These are phyloP conservation scores for Lepidium campestre DNA, from an alignment of 441 rosid genomes.

Conservation along the genomic window DNA sequence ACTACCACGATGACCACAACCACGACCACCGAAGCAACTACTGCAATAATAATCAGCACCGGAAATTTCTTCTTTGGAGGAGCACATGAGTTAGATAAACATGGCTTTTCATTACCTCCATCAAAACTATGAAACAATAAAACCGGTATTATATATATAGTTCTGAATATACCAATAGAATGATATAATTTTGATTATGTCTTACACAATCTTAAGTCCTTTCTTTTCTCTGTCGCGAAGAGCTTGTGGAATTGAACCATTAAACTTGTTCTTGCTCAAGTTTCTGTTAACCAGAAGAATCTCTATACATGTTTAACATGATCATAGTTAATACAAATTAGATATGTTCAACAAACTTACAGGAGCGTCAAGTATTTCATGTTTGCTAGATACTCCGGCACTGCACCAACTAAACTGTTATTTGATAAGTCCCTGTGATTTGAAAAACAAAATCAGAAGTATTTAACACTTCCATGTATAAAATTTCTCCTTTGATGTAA, in stretches of 20 bases:
- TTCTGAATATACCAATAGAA: too few relatives aligned
- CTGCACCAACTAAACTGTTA: neutral
- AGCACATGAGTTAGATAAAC: neutral
- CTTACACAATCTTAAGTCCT: neutral
- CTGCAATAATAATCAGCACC: neutral
- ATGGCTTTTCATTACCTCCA: neutral
- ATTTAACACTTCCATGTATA: neutral
- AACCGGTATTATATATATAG: neutral
- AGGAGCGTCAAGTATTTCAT: neutral
- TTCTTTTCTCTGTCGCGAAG: neutral
- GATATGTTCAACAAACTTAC: neutral
- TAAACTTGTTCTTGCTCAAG: slow-evolving; percentile 10
- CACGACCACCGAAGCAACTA: neutral
- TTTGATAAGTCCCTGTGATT: slow-evolving; percentile 12
- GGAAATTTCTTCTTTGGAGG: neutral
- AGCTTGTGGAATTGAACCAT: neutral
- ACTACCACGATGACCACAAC: neutral
- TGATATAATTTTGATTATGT: neutral
- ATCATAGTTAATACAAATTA: neutral
- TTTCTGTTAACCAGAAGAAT: neutral
- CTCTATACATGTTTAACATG: neutral
- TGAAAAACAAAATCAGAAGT: neutral
- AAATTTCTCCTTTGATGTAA: too few relatives aligned
- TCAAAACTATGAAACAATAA: slow-evolving; percentile 2
- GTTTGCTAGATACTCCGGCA: neutral